These are phyloP conservation scores for Fusarium dlaminii DNA, from an alignment of 2,329 filamentous ascomycete species.

Conservation along the genomic window DNA sequence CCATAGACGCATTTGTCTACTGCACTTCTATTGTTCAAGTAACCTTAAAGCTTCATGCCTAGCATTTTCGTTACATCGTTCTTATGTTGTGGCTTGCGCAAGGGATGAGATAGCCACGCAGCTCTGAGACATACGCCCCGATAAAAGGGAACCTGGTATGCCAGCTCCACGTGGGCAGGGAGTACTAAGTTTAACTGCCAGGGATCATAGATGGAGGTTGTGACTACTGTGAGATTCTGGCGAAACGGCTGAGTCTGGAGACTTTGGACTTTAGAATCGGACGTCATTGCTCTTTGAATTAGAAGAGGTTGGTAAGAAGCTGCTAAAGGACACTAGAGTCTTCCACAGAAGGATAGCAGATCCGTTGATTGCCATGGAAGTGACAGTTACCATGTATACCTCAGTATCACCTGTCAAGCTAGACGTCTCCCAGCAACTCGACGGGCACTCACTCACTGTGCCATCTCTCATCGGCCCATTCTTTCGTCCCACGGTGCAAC, in stretches of 20 bases:
- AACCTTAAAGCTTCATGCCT: background rate
- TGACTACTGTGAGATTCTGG: background rate
- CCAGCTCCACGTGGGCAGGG: conserved; percentile 25
- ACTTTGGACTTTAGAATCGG: background rate
- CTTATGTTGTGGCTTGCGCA: conserved; percentile 26
- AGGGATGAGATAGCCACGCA: conserved; percentile 15
- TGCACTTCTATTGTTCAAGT: background rate
- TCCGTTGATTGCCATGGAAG: background rate
- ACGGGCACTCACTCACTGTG: background rate
- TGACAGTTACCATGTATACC: background rate
- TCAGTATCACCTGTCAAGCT: conserved; percentile 14
- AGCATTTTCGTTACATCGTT: conserved; percentile 11
- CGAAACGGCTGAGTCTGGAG: background rate
- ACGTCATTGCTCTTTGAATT: background rate
- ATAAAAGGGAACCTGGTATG: conserved; percentile 15
- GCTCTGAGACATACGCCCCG: conserved; percentile 25
- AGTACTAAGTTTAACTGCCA: background rate
- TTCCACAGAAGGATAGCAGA: background rate
- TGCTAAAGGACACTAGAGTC: background rate
- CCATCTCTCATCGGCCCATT: conserved; percentile 21
- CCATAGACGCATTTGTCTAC: background rate
- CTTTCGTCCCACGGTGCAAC: conserved; percentile 1
- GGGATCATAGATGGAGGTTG: background rate
- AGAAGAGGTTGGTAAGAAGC: background rate
- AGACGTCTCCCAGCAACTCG: conserved; percentile 10